phyloP scores from a whole-genome alignment of 2,329 filamentous ascomycete species.

The Colletotrichum paranaense region DNA sequence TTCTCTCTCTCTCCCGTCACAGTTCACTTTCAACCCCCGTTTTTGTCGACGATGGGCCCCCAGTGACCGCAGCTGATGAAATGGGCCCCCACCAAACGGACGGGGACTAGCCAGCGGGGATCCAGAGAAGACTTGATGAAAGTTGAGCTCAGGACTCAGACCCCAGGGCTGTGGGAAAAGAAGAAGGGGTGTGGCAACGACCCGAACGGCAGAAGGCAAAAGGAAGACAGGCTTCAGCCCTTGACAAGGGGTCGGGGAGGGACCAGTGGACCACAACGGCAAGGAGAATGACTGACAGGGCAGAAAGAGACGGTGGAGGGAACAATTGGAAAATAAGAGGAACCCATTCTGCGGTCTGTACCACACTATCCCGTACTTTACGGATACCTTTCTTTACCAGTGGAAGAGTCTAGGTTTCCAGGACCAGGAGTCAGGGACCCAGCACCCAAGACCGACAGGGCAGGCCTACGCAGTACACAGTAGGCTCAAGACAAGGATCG shows the following conservation, averaged over 20 bases:
- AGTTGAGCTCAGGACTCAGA: too few species aligned
- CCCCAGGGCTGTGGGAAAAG: not conserved
- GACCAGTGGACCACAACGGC: not conserved
- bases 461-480: not conserved
- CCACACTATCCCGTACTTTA: not conserved
- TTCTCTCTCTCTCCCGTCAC: slow-evolving; percentile 12
- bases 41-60: slow-evolving; percentile 14
- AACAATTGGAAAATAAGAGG: not conserved
- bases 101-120: slow-evolving; percentile 30
- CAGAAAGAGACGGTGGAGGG: not conserved
- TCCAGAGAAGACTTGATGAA: not conserved
- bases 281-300: slow-evolving; percentile 8
- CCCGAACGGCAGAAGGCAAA: slow-evolving; percentile 31
- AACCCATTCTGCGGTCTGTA: not conserved
- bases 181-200: slow-evolving; percentile 6
- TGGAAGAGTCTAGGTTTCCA: too few species aligned
- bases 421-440: not conserved
- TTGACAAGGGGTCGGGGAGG: not conserved
- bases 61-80: slow-evolving; percentile 33
- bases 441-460: slow-evolving; percentile 1
- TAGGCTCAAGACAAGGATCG: not conserved
- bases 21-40: slow-evolving; percentile 4
- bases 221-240: not conserved
- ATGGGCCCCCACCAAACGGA: slow-evolving; percentile 17
- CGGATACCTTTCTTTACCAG: not conserved